Conservation (phyloP, 2,329 filamentous ascomycete species). For the Trichoderma polysporum region DNA sequence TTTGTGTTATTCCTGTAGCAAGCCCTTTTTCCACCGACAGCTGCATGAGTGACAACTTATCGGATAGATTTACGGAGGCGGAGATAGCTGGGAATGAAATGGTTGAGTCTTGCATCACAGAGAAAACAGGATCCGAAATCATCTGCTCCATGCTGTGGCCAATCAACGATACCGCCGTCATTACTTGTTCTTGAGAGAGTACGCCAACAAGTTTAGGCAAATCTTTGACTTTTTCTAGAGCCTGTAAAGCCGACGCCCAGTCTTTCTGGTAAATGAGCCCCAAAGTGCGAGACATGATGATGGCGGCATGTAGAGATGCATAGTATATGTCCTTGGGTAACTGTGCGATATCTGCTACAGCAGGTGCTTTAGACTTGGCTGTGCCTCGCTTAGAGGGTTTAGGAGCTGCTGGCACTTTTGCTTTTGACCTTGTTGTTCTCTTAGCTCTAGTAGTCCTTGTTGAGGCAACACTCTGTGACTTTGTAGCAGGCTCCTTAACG, state of each 20-base stretch:
- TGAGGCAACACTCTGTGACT: constrained; percentile 24
- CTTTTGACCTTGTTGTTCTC: constrained; percentile 27
- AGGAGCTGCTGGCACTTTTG: constrained; percentile 15
- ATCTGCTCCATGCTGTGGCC: constrained; percentile 70
- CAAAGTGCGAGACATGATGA: constrained; percentile 42
- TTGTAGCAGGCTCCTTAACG: constrained; percentile 20
- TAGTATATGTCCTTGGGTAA: constrained; percentile 38
- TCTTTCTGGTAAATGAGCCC: constrained; percentile 51
- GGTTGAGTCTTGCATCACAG: constrained; percentile 87
- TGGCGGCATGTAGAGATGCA: constrained; percentile 38
- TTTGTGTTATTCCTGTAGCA: constrained; percentile 26
- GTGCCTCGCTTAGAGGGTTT: constrained; percentile 1
- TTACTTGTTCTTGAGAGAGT: constrained; percentile 54
- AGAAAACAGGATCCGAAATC: constrained; percentile 78
- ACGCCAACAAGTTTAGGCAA: constrained; percentile 42
- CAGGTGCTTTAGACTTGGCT: constrained; percentile 26
- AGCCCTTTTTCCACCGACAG: constrained; percentile 38
- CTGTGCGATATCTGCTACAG: constrained; percentile 22
- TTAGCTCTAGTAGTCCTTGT: constrained; percentile 26
- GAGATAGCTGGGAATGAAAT: constrained; percentile 77
- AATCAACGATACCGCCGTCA: constrained; percentile 66
- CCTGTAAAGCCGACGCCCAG: constrained; percentile 57
- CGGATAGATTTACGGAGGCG: constrained; percentile 35
- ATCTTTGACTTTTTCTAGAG: constrained; percentile 52
- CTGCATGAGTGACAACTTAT: constrained; percentile 38